Percentiles rank a stretch among this genome's conserved stretches.
Conservation (phyloP, 2,329 filamentous ascomycete species). For the Paecilomyces fulvus region DNA sequence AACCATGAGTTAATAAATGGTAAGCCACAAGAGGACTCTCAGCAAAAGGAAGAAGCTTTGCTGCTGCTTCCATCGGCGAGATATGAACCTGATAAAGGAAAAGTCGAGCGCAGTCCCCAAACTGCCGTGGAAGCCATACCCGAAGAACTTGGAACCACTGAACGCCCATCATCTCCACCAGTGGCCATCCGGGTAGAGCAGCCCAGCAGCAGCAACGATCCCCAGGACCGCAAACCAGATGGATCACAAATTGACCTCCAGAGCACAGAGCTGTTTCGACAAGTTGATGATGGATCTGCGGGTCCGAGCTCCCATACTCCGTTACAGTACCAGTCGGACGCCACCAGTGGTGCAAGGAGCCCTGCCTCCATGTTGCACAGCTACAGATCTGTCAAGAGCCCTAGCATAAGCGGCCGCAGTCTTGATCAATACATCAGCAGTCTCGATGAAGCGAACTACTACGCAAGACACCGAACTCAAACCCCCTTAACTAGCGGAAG, state of each 20-base stretch:
- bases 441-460: constrained; percentile 65
- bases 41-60: constrained; percentile 18
- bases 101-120: constrained; percentile 41
- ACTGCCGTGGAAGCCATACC: constrained; percentile 62
- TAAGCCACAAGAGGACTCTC: constrained; percentile 12
- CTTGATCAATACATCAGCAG: constrained; percentile 82
- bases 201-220: constrained; percentile 48
- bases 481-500: constrained; percentile 45
- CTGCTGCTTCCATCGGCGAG: constrained; percentile 36
- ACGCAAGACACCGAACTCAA: constrained; percentile 42
- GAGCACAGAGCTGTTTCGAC: constrained; percentile 42
- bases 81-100: constrained; percentile 36
- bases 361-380: constrained; percentile 35
- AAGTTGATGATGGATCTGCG: constrained; percentile 38
- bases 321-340: constrained; percentile 46
- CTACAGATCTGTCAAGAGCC: constrained; percentile 45
- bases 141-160: constrained; percentile 48
- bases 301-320: constrained; percentile 51
- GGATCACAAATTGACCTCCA: constrained; percentile 56
- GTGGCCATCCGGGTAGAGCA: constrained; percentile 55
- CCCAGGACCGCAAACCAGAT: constrained; percentile 69
- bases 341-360: constrained; percentile 37
- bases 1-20: constrained; percentile 18
- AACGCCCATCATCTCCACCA: constrained; percentile 59
- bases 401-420: constrained; percentile 55